Evolutionary conservation across 176 grass and related monocot genomes (phyloP).

Genomic region (Rhynchospora pubera): DNA sequence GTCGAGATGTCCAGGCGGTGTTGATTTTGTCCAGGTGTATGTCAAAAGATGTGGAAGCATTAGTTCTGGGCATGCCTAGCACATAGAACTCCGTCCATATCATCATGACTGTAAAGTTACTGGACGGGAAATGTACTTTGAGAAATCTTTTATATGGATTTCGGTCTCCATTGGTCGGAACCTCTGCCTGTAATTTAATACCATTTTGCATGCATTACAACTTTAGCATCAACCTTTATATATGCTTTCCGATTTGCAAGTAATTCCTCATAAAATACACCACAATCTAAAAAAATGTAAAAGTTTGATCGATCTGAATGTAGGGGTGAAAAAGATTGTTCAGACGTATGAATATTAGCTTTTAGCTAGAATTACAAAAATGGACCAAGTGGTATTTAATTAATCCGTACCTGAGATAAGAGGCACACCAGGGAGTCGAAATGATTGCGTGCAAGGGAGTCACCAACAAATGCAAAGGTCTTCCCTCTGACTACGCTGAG

Average conservation of each 20-base stretch:
- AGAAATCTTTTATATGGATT: conserved; percentile 31
- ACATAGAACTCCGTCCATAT: conserved; percentile 71
- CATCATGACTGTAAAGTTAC: conserved; percentile 57
- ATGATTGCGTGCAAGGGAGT: conserved; percentile 55
- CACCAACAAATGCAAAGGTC: conserved; percentile 47
- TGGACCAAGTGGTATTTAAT: not conserved
- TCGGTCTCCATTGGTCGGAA: conserved; percentile 24
- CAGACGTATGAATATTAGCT: too few relatives aligned
- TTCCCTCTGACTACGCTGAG: conserved; percentile 29
- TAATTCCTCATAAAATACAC: too few relatives aligned
- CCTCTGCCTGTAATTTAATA: conserved; percentile 30
- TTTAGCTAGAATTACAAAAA: too few relatives aligned
- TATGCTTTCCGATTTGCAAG: too few relatives aligned
- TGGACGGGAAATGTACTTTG: conserved; percentile 47
- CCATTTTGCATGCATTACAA: too few relatives aligned
- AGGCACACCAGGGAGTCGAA: conserved; percentile 55
- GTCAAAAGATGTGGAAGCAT: conserved; percentile 16
- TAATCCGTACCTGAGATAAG: conserved; percentile 27
- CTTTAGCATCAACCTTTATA: too few relatives aligned
- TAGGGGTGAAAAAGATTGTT: too few relatives aligned
- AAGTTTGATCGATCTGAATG: too few relatives aligned
- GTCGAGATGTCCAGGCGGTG: conserved; percentile 34
- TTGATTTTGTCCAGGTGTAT: conserved; percentile 67
- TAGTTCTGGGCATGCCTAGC: conserved; percentile 7
- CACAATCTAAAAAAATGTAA: too few relatives aligned